Evolutionary conservation across 129 eudicot species (phyloP).

Genomic region (Saposhnikovia divaricata): DNA sequence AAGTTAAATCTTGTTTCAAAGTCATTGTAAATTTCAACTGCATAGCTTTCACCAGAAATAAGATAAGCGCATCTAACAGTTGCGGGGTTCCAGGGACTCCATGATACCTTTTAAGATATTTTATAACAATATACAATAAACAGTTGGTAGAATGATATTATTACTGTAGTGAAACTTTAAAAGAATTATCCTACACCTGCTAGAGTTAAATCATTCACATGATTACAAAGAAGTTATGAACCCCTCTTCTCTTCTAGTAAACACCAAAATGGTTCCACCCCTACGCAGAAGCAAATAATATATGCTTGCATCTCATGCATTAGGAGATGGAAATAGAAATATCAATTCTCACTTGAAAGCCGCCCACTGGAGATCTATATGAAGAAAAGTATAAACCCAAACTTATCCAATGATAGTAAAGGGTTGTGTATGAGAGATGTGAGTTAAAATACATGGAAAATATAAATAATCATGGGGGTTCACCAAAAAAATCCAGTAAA

Average conservation of each 20-base stretch:
- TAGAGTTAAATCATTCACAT: not conserved
- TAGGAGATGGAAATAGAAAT: not conserved
- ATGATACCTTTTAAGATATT: not conserved
- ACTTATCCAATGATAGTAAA: not conserved
- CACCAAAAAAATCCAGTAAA: not conserved
- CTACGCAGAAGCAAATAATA: not conserved
- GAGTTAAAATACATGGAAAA: not conserved
- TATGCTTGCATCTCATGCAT: not conserved
- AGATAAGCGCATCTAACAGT: not conserved
- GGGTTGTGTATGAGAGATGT: not conserved
- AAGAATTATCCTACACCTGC: not conserved
- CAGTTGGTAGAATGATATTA: not conserved
- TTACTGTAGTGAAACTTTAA: not conserved
- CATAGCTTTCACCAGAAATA: not conserved
- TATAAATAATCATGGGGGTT: not conserved
- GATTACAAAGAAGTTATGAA: too few relatives aligned
- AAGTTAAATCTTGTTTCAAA: not conserved
- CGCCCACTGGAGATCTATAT: not conserved
- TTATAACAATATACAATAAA: not conserved
- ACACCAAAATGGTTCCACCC: not conserved
- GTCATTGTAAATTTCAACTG: not conserved
- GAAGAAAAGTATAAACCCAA: not conserved
- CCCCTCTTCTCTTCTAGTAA: too few relatives aligned
- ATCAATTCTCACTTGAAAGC: not conserved
- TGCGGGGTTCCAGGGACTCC: not conserved